phyloP scores from a whole-genome alignment of 495 filamentous ascomycete genomes.

The Saxispiralis lemnorum region DNA sequence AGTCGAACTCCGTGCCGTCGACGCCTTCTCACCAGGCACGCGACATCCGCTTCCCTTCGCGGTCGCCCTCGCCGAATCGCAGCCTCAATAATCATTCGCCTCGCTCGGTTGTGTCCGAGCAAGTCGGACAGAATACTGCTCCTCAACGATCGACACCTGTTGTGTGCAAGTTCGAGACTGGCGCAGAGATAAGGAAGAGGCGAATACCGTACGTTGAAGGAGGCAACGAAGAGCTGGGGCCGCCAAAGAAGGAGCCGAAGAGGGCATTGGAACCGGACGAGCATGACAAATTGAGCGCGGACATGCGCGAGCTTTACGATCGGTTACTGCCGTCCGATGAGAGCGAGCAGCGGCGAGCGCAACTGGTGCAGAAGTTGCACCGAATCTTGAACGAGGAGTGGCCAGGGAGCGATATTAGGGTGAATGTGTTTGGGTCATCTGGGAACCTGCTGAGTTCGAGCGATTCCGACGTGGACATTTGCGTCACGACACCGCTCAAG shows the following conservation, averaged over 20 bases:
- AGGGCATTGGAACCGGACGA: conserved; percentile 53
- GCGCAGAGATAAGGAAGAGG: conserved; percentile 50
- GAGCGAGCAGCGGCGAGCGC: conserved; percentile 54
- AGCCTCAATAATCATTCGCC: conserved; percentile 60
- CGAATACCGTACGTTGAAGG: conserved; percentile 70
- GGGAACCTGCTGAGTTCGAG: conserved; percentile 89
- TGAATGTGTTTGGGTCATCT: conserved; percentile 90
- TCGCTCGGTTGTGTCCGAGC: conserved; percentile 76
- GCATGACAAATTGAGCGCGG: conserved; percentile 56
- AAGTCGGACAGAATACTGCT: conserved; percentile 47
- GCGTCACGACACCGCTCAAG: conserved; percentile 78
- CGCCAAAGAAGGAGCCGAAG: conserved; percentile 44
- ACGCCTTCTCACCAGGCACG: conserved; percentile 81
- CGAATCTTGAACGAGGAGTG: conserved; percentile 72
- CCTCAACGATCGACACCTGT: conserved; percentile 35
- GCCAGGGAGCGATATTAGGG: conserved; percentile 78
- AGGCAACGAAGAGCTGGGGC: conserved; percentile 13
- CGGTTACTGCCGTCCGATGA: conserved; percentile 65
- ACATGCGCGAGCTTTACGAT: conserved; percentile 71
- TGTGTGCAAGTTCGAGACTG: conserved; percentile 71
- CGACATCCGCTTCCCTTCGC: conserved; percentile 64
- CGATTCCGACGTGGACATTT: conserved; percentile 96
- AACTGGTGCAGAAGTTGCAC: conserved; percentile 71
- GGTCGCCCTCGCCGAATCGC: conserved; percentile 69
- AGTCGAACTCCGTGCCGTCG: conserved; percentile 84